Base-by-base conservation (phyloP, 495 filamentous ascomycete genomes). In the Xylaria acuta region DNA sequence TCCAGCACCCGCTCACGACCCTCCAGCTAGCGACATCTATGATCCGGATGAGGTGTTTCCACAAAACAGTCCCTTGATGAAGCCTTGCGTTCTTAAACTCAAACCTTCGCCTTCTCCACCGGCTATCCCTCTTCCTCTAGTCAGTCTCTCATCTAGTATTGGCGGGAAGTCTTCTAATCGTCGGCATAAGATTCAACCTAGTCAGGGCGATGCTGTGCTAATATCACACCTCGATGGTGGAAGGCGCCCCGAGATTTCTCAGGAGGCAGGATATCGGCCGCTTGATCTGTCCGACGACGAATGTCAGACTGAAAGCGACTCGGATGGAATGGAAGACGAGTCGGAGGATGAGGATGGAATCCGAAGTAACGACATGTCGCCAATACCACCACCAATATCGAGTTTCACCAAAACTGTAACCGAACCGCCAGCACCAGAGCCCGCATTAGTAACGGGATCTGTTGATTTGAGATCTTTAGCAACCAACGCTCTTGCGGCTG, bases 161-260 rank as follows among this genome's bases (percentile, higher is more conserved):
- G 79, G 79, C 67, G 69, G 72, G 65, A 82, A 78, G 73, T 81
- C 76, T 78, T 81, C 84, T 80, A 81, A 81, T 79, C 74, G 78
- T 79, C 83, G 82, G 62, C 77, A 73, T 69, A 83, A 81, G 81
- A 71, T 79, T 72, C 77, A 76, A 74, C 78, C 81, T 64, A 81
- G 76, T 70, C 84, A 82, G 72, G 88, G 86, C 75, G 86, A 90
- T 86, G 86, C 81, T 54, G 84, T 89, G 63, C 77, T 90, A 73
- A 81, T 90, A 45, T 76, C 78, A 36, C 81, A 83, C 71, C 84
- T 90, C 64, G 86, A 81, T 76, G 83, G 81, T 70, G 83, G 86
- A 70, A 84, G 84, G 72, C 79, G 78, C 43, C 78, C 76, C 20
- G 82, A 88, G 49, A 81, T 88, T 72, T 83, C 85, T 71, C 72